Evolutionary conservation across 2,329 filamentous ascomycete genomes (phyloP).

Genomic region (Cytospora schulzeri): DNA sequence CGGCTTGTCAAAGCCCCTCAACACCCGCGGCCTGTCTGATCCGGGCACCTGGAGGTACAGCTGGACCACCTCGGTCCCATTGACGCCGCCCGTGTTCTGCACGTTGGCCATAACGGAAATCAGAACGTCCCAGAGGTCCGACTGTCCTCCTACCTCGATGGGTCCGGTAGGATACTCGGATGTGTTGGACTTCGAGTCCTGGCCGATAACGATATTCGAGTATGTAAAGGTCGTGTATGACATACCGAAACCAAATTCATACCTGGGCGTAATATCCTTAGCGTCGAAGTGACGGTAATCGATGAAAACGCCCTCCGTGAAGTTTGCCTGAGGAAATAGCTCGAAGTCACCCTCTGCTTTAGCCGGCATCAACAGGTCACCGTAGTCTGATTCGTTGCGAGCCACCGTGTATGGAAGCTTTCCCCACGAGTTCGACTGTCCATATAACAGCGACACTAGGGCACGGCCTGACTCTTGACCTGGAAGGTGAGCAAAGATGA

Average conservation of each 20-base stretch:
- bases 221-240: slow-evolving; percentile 58
- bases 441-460: slow-evolving; percentile 59
- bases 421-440: slow-evolving; percentile 57
- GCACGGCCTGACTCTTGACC: slow-evolving; percentile 64
- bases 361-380: slow-evolving; percentile 43
- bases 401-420: slow-evolving; percentile 65
- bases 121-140: slow-evolving; percentile 51
- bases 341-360: slow-evolving; percentile 53
- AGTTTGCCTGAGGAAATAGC: slow-evolving; percentile 54
- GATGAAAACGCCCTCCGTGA: slow-evolving; percentile 53
- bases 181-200: slow-evolving; percentile 33
- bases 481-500: slow-evolving; percentile 66
- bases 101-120: slow-evolving; percentile 43
- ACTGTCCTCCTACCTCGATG: slow-evolving; percentile 47
- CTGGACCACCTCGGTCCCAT: slow-evolving; percentile 50
- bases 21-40: slow-evolving; percentile 54
- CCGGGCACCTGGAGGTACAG: slow-evolving; percentile 51
- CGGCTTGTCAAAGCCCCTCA: slow-evolving; percentile 69
- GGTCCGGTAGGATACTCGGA: slow-evolving; percentile 43
- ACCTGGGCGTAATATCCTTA: slow-evolving; percentile 50
- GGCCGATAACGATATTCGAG: slow-evolving; percentile 43
- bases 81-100: slow-evolving; percentile 44
- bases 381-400: slow-evolving; percentile 58
- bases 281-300: slow-evolving; percentile 60
- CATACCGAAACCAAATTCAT: slow-evolving; percentile 59